Evolutionary conservation across 2,329 filamentous ascomycete species (phyloP), one percentile per base, ranked within the genome.

Genomic region (Epichloe gansuensis): DNA sequence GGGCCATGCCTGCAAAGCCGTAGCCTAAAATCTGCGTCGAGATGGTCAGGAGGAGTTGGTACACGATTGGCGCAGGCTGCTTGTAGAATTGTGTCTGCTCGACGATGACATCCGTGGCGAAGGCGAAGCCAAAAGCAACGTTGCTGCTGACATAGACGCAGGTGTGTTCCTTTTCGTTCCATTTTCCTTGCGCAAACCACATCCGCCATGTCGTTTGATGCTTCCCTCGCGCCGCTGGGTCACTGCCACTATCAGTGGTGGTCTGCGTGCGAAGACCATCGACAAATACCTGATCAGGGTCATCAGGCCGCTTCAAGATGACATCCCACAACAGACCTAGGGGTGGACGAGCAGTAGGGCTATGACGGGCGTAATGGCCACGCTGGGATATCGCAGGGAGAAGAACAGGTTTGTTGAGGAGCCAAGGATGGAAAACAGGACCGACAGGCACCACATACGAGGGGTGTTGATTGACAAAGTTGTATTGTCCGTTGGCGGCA

Each of bases 81-180:
- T 88, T 83, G 69, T 95, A 95, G 67, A 94, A 95, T 56, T 88
- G 82, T 28, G 87, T 88, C 71, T 94, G 89, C 66, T 94, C 88
- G 51, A 94, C 87, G 59, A 95, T 93, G 54, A 93, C 85, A 70
- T 93, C 88, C 31, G 88, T 93, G 7, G 88, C 88, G 68, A 93
- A 93, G 28, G 88, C 88, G 68, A 93, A 93, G 2, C 88, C 88
- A 65, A 93, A 93, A 21, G 88, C 89, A 43, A 93, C 87, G 63
- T 93, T 93, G 69, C 87, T 91, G 73, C 85, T 89, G 60, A 93
- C 88, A 61, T 93, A 93, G 50, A 93, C 87, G 63, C 88, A 93
- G 43, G 85, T 87, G 66, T 93, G 88, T 65, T 93, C 88, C 65
- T 93, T 93, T 64, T 90, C 84, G 63, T 93, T 93, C 88, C 88